Evolutionary conservation across 352 stramenopile species (phyloP).

Genomic region (Thraustochytrium striatum): DNA sequence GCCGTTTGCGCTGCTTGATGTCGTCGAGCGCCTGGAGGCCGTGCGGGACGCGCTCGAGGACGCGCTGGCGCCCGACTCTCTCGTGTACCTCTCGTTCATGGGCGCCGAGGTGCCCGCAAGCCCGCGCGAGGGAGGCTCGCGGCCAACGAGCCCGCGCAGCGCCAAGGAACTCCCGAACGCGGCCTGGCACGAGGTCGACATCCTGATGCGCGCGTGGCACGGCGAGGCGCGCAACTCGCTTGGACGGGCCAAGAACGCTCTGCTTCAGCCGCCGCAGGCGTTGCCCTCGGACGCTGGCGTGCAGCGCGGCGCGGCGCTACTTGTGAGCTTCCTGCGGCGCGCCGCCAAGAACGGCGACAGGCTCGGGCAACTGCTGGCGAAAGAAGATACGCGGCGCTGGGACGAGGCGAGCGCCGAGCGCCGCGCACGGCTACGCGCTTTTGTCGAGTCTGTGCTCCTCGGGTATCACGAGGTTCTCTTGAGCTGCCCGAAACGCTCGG

Average conservation of each 20-base stretch:
- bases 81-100: constrained; percentile 2
- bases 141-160: neutral
- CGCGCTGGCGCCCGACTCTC: neutral
- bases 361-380: no score
- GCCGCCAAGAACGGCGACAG: no score
- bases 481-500: no score
- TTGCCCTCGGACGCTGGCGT: neutral
- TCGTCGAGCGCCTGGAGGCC: neutral
- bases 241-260: neutral
- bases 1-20: neutral
- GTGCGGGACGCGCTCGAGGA: constrained; percentile 5
- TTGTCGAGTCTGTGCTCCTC: no score
- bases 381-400: no score
- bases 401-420: no score
- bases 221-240: neutral
- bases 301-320: no score
- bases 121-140: neutral
- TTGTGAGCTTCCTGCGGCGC: no score
- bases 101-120: neutral
- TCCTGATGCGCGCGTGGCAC: neutral
- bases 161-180: neutral
- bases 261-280: neutral
- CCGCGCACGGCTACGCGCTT: no score
- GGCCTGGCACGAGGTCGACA: neutral
- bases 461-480: no score